A percentile compares a stretch with the other conserved stretches of the same genome.
These are phyloP conservation scores for Epichloe brachyelytri DNA, from an alignment of 2,329 filamentous ascomycete species.

Conservation along the genomic window DNA sequence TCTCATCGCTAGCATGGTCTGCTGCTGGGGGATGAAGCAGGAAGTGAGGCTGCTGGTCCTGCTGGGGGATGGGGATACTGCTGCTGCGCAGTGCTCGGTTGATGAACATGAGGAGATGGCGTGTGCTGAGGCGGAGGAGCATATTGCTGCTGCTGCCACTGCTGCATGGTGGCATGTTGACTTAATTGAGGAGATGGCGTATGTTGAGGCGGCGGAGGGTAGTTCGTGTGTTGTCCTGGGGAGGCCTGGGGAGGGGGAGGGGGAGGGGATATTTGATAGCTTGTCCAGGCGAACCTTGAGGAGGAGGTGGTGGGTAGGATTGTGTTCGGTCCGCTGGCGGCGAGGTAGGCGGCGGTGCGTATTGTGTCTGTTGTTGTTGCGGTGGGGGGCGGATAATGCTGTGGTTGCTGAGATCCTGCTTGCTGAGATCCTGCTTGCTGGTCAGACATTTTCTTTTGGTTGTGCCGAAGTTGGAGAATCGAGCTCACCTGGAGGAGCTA, in stretches of 20 bases:
- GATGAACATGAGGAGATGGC: slow-evolving; percentile 4
- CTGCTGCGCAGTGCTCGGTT: slow-evolving; percentile 10
- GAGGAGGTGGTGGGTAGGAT: slow-evolving; percentile 25
- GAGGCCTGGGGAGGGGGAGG: slow-evolving; percentile 11
- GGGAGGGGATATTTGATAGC: slow-evolving; percentile 17
- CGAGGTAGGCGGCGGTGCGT: slow-evolving; percentile 34
- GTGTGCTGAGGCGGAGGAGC: slow-evolving; percentile 15
- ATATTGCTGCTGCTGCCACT: slow-evolving; percentile 4
- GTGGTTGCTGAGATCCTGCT: slow-evolving; percentile 11
- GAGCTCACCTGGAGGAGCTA: slow-evolving; percentile 15
- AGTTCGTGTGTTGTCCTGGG: slow-evolving; percentile 9
- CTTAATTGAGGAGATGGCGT: slow-evolving; percentile 6
- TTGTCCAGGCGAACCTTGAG: slow-evolving; percentile 12
- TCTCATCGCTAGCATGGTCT: slow-evolving; percentile 12
- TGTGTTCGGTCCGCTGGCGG: slow-evolving; percentile 32
- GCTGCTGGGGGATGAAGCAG: slow-evolving; percentile 5
- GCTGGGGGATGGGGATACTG: slow-evolving; percentile 10
- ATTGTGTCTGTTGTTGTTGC: slow-evolving; percentile 23
- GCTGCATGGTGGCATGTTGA: slow-evolving; percentile 10
- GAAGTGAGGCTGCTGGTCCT: background rate
- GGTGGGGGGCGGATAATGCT: slow-evolving; percentile 9
- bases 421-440: background rate
- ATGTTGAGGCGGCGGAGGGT: slow-evolving; percentile 17
- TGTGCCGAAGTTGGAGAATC: background rate
- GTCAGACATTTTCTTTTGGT: background rate